A percentile compares a stretch with the other conserved stretches of the same genome.
Conservation (phyloP, 805 yeast genomes). For the Candida sithepensis region DNA sequence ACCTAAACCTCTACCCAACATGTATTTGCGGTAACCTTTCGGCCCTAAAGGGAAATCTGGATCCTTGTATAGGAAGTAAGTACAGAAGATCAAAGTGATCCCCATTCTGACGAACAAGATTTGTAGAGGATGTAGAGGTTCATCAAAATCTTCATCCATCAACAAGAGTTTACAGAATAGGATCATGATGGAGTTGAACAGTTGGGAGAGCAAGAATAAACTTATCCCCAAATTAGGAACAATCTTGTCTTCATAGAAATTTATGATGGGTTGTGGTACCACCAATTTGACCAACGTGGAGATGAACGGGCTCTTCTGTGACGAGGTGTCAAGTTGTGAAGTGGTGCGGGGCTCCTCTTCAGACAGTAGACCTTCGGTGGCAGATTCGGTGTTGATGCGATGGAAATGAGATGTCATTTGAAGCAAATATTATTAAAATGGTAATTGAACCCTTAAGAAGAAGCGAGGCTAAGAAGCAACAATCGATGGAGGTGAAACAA, state of each 20-base stretch:
- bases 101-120: constrained; percentile 74
- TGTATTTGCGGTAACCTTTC: constrained; percentile 45
- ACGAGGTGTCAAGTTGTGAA: neutral
- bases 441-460: neutral
- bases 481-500: too few relatives aligned
- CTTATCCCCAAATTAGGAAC: constrained; percentile 49
- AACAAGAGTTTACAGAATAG: constrained; percentile 72
- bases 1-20: constrained; percentile 59
- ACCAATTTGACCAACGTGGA: neutral
- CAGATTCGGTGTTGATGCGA: neutral
- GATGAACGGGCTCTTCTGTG: neutral
- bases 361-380: neutral
- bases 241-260: neutral
- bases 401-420: neutral
- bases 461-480: too few relatives aligned
- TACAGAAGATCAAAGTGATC: constrained; percentile 61
- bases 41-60: constrained; percentile 73
- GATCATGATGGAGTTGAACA: constrained; percentile 76
- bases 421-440: neutral
- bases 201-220: constrained; percentile 57
- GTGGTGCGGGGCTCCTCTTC: too few relatives aligned
- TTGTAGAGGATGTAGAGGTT: constrained; percentile 73
- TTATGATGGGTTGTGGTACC: neutral
- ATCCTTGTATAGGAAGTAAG: constrained; percentile 36
- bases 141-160: constrained; percentile 53